Percentiles rank a stretch among this genome's conserved stretches.
phyloP scores from a whole-genome alignment of 345 rosid genomes.

The Populus tremula region DNA sequence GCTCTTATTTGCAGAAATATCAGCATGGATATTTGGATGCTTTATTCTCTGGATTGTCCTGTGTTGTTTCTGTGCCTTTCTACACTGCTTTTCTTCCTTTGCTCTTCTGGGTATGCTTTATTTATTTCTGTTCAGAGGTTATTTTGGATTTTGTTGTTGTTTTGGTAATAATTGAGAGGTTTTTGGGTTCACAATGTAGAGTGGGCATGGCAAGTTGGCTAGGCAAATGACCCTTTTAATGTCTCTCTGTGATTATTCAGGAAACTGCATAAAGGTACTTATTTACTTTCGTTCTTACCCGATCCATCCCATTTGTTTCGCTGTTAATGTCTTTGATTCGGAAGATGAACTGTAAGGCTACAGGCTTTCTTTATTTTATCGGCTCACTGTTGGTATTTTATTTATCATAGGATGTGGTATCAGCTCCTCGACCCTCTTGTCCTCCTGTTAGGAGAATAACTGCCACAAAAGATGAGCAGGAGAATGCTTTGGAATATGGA shows the following conservation, averaged over 20 bases:
- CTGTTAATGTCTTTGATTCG: neutral
- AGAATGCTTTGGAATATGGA: slow-evolving; percentile 94
- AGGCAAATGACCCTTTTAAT: slow-evolving; percentile 95
- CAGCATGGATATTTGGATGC: slow-evolving; percentile 65
- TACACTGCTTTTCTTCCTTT: slow-evolving; percentile 95
- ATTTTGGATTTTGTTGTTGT: neutral
- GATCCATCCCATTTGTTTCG: neutral
- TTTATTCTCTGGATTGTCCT: slow-evolving; percentile 76
- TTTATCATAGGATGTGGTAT: slow-evolving; percentile 66
- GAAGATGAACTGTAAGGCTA: neutral
- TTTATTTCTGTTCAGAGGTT: neutral
- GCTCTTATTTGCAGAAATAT: slow-evolving; percentile 49
- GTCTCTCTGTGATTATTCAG: slow-evolving; percentile 92
- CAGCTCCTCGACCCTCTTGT: slow-evolving; percentile 90
- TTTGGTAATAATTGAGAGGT: neutral
- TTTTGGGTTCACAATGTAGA: slow-evolving; percentile 45
- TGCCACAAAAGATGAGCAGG: slow-evolving; percentile 92
- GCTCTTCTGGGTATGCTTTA: slow-evolving; percentile 80
- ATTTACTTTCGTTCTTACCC: neutral
- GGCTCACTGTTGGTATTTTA: neutral
- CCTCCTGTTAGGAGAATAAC: slow-evolving; percentile 90
- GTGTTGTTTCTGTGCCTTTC: slow-evolving; percentile 95
- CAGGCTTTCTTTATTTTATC: neutral
- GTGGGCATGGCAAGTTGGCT: slow-evolving; percentile 95
- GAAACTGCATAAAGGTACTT: slow-evolving; percentile 78